Base-by-base conservation (phyloP, 352 stramenopile genomes). In the Pythium folliculosum region DNA sequence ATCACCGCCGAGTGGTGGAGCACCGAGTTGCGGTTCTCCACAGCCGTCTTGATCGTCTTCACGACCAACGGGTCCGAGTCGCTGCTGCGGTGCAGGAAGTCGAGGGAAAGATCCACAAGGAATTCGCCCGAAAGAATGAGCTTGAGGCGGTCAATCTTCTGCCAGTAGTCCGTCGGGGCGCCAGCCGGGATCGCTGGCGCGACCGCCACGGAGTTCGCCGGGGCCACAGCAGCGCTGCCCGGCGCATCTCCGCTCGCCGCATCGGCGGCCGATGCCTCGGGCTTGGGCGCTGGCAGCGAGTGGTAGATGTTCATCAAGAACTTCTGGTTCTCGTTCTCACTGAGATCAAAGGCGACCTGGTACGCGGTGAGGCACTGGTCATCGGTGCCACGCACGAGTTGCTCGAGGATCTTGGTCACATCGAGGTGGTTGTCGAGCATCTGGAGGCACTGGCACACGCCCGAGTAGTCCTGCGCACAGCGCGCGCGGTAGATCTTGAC, bases 1-100 rank as follows among this genome's bases (percentile, higher is more conserved):
- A 98, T 88, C n/a, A 99, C 94, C 25, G 96, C 96, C 43, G 97
- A 96, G 77, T 99, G 97, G 78, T 99, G 97, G 51, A 99, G 83
- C 35, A 99, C 89, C 52, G 94, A 98, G 74, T 98, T 99, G 40
- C 97, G 87, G 71, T 96, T 96, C 75, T 98, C 92, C 43, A 98
- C 84, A 6, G 91, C 84, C 22, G 87, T 89, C 81, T 98, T 98
- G 69, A 98, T 92, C 25, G 90, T 95, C 75, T 98, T 97, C 81
- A 98, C 93, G 32, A 98, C 65, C 4, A 98, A 84, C 23, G 91
- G 80, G 70, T 98, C 95, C 32, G 95, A 91, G 67, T 98, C 82
- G 72, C 71, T 95, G 27, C 92, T 89, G 55, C 83, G 88, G 71
- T 97, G 94, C 47, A 99, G 70, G 61, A 98, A 98, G 73, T 98